Conservation (phyloP, 2,329 filamentous ascomycete genomes). For the Trichoderma gracile region DNA sequence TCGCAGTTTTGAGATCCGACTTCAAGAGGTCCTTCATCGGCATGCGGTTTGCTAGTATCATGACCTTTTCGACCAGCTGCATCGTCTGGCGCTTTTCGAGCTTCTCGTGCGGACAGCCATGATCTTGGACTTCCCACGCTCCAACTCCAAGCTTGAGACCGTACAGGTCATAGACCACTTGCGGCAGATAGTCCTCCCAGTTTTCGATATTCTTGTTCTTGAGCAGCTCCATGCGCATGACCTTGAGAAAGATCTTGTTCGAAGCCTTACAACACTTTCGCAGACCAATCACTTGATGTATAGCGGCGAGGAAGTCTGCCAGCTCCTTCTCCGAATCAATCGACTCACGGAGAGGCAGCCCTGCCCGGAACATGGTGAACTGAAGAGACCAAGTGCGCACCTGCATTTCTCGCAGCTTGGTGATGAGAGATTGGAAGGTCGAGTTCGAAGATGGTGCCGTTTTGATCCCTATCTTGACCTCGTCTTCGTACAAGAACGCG, state of each 20-base stretch:
- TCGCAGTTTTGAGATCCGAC: constrained; percentile 83
- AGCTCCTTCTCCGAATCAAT: constrained; percentile 68
- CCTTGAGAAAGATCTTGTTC: constrained; percentile 83
- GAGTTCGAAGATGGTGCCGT: constrained; percentile 59
- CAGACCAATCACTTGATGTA: constrained; percentile 82
- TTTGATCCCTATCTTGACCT: constrained; percentile 74
- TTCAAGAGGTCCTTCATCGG: constrained; percentile 89
- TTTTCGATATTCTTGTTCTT: constrained; percentile 74
- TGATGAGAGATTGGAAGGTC: constrained; percentile 55
- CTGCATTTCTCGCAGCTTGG: constrained; percentile 81
- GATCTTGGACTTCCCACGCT: constrained; percentile 69
- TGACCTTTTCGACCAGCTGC: constrained; percentile 79
- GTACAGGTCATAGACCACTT: constrained; percentile 81
- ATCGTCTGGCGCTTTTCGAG: constrained; percentile 80
- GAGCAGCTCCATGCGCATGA: constrained; percentile 84
- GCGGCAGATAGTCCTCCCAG: constrained; percentile 82
- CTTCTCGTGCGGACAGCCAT: constrained; percentile 74
- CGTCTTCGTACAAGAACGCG: constrained; percentile 80
- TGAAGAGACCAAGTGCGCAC: constrained; percentile 85
- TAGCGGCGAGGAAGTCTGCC: constrained; percentile 74
- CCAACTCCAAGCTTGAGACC: constrained; percentile 74
- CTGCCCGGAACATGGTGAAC: constrained; percentile 77
- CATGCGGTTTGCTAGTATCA: constrained; percentile 77
- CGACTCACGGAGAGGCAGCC: constrained; percentile 65
- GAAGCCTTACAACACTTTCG: constrained; percentile 83